Base-by-base conservation (phyloP, 768 basidiomycete genomes). In the Podaxis rugospora region DNA sequence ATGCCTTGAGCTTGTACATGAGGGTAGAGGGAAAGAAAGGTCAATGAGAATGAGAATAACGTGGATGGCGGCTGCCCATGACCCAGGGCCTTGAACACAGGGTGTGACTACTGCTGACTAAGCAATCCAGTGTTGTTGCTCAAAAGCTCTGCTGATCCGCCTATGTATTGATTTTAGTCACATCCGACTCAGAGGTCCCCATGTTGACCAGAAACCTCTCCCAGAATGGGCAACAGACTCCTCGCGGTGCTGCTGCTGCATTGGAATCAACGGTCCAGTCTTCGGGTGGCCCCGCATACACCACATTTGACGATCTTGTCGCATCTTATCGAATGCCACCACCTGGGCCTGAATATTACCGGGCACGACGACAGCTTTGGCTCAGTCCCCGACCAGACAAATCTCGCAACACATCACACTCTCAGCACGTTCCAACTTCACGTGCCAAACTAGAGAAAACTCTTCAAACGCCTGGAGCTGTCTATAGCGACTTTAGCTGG, bases 281-380 rank as follows among this genome's bases (percentile, higher is more conserved):
- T 14, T 6, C 27, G 21, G 36, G 27, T 21, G 13, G 10, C 27
- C 5, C 16, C 10, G 18, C 44, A 32, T n/a, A 57, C 10, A 36
- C 51, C 13, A 46, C 51, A 16, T 54, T 61, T 14, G 59, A 61
- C 25, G 59, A 47, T 55, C n/a, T 54, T 46, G 44, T 61, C 25
- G 59, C 62, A 35, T 62, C 21, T 37, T 46, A 51, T 35, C 58
- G 70, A 37, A 74, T 89, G 35, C 87, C 88, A 16, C 77, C 79
- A 49, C 84, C 87, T 4, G 90, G 90, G 0, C 86, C 85, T 18
- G 81, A 76, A 3, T 76, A 84, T 66, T 93, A 88, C 70, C 72
- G 74, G 16, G 87, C 83, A 0, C 82, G 90, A 40, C 78, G 88
- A 52, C 75, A 77, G 4, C 73, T 86, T 35, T 93, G 90, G 90